Evolutionary conservation across 306 rosid genomes (phyloP), one percentile per base, ranked within the genome.

Genomic region (Benincasa hispida): DNA sequence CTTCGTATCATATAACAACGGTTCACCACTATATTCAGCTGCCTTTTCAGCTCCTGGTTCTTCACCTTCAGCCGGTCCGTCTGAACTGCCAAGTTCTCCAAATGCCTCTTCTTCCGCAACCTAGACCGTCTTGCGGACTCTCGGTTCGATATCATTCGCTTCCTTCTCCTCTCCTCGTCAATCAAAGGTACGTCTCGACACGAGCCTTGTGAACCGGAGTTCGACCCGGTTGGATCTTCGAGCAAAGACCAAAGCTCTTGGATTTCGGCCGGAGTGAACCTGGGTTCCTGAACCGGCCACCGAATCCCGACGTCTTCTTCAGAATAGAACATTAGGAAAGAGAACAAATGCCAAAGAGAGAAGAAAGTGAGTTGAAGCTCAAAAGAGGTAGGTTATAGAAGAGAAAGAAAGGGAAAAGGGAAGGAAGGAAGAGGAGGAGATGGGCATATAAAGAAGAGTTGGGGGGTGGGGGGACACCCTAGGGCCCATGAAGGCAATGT

Each of bases 91-190:
- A 63, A 14, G 17, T 65, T 65, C 80, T 77, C 80, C 75, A 77
- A 77, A 62, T 77, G 75, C 48, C 15, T 28, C 62, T 63, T 77
- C 80, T 77, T 77, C 7, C 80, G 37, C 80, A 68, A 21, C 34
- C 80, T 35, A 24, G 75, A 63, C 63, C 80, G 75, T 74, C 65
- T 50, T 4, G 80, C 80, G 0, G 80, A 50, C 63, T 62, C 80
- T 8, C 80, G 75, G 75, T 77, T 77, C 2, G 80, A 77, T 32
- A n/a, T 13, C 80, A 34, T 63, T 41, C 80, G 53, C 17, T 39
- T 63, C 3, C 24, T 35, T 21, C n/a, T 65, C 35, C 63, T 65
- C 74, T 51, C 65, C 1, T 30, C 35, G 12, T 77, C 62, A 1
- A 63, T 24, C 48, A 35, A 77, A 62, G 57, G 9, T 18, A 47